Conservation (phyloP, 2,329 filamentous ascomycete species). For the Penicillium sumatraense region DNA sequence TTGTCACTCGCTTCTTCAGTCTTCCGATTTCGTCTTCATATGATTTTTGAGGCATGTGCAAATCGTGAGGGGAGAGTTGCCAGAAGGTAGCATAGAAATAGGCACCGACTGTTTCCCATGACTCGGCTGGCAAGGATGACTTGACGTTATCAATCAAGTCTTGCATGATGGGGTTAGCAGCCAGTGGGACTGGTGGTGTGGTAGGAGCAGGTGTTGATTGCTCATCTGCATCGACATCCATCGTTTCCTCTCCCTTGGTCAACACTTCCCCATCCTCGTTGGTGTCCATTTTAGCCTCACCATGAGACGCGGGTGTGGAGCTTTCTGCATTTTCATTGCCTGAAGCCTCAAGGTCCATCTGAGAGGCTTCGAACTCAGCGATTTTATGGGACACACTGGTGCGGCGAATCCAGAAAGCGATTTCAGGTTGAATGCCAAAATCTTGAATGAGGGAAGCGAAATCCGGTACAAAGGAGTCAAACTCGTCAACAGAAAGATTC, state of each 20-base stretch:
- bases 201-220: constrained; percentile 12
- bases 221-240: constrained; percentile 42
- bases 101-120: constrained; percentile 73
- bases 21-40: constrained; percentile 78
- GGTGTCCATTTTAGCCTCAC: constrained; percentile 42
- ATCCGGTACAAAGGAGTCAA: constrained; percentile 76
- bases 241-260: constrained; percentile 27
- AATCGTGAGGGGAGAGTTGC: constrained; percentile 82
- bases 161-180: constrained; percentile 72
- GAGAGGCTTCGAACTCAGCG: constrained; percentile 42
- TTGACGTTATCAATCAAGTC: constrained; percentile 73
- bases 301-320: constrained; percentile 30
- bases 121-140: constrained; percentile 62
- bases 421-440: constrained; percentile 76
- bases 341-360: constrained; percentile 33
- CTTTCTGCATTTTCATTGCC: constrained; percentile 31
- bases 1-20: constrained; percentile 68
- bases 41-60: constrained; percentile 74
- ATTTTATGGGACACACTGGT: constrained; percentile 73
- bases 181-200: constrained; percentile 46
- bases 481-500: constrained; percentile 75
- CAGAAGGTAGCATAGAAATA: constrained; percentile 92
- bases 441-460: constrained; percentile 74
- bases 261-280: constrained; percentile 31
- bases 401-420: constrained; percentile 85